A percentile compares a stretch with the other conserved stretches of the same genome.
These are phyloP conservation scores for Clarkia xantiana DNA, from an alignment of 345 rosid genomes.

Conservation along the genomic window DNA sequence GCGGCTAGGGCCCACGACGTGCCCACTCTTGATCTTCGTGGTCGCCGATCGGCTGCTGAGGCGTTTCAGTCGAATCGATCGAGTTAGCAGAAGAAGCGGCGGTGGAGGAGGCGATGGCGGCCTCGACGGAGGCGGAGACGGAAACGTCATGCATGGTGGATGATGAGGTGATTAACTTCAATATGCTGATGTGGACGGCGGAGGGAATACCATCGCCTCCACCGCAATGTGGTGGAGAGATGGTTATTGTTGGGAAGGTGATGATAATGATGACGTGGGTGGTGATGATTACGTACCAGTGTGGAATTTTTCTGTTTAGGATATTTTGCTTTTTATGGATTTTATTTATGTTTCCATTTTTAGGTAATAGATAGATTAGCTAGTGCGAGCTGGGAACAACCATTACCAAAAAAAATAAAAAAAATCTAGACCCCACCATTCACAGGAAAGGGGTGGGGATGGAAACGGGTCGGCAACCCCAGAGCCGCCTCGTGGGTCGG, in stretches of 20 bases:
- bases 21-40: conserved; percentile 62
- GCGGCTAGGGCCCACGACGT: conserved; percentile 93
- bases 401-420: too few relatives aligned
- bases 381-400: too few relatives aligned
- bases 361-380: too few relatives aligned
- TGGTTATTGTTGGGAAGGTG: conserved; percentile 37
- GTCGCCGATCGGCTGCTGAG: conserved; percentile 36
- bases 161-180: conserved; percentile 39
- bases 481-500: too few relatives aligned
- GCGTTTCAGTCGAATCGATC: conserved; percentile 18
- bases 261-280: conserved; percentile 14
- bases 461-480: too few relatives aligned
- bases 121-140: conserved; percentile 15
- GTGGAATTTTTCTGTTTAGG: conserved; percentile 29
- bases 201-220: too few relatives aligned
- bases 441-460: too few relatives aligned
- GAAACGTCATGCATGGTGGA: conserved; percentile 19
- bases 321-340: background rate
- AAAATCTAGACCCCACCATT: too few relatives aligned
- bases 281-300: conserved; percentile 27
- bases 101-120: conserved; percentile 13
- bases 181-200: conserved; percentile 44
- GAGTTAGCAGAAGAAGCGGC: background rate
- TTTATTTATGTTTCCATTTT: background rate
- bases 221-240: conserved; percentile 68